Base-by-base conservation (phyloP, 305 asterid species). In the Stenogyne calaminthoides region DNA sequence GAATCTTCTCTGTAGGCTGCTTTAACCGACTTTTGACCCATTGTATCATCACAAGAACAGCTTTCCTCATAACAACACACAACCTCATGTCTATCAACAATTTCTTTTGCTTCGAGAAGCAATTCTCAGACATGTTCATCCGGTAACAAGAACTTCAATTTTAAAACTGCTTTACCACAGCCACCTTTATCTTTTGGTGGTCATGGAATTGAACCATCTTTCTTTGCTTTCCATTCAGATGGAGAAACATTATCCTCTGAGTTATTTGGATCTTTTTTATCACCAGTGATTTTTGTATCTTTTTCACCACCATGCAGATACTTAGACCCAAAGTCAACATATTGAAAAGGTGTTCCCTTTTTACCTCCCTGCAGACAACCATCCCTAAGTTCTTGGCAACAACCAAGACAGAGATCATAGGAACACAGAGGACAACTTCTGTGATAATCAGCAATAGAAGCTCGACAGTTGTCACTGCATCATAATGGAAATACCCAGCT, bases 341-440 rank as follows among this genome's bases (percentile, higher is more conserved):
- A 85, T 47, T 61, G 44, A 20, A 70, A n/a, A 18, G 62, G 47
- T 3, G 51, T 80, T 68, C 79, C 86, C 73, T 68, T 25, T 56
- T 86, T 86, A 70, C 81, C 80, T 59, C 86, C 91, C 76, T 68
- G 80, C 16, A 87, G 73, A 51, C 47, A 34, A 34, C 92, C 92
- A 39, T 80, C 77, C 71, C 97, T 81, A 51, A 91, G 76, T 77
- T 91, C 95, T 71, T 51, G 80, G 73, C 91, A 88, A 78, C 97
- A 91, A 49, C 16, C 76, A 64, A 91, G 91, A 70, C 97, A 91
- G 19, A 91, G 86, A 57, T 91, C 91, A 82, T 79, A 91, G 80
- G 81, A 82, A 68, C 97, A 91, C 18, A 3, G 29, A 44, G 87
- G 79, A 67, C 97, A 91, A 74, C 84, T 87, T 80, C 97, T 66